A percentile compares a stretch with the other conserved stretches of the same genome.
phyloP scores from a whole-genome alignment of 139 green algal species.

The Haematococcus lacustris region DNA sequence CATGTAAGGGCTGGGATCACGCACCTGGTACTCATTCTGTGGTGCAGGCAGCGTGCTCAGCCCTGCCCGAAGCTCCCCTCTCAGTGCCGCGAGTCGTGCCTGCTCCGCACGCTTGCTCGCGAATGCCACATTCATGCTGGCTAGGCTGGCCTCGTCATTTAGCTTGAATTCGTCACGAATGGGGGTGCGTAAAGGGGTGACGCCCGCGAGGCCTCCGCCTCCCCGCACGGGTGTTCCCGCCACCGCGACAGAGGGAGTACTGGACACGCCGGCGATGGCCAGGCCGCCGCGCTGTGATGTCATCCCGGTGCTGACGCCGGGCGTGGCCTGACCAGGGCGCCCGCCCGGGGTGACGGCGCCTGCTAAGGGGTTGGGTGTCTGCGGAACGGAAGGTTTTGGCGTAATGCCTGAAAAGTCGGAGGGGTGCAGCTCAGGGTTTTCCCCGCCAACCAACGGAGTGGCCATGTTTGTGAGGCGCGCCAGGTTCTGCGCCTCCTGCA shows the following conservation, averaged over 20 bases:
- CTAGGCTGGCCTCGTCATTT: constrained; percentile 57
- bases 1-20: background rate
- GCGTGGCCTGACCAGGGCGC: too few species aligned
- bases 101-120: constrained; percentile 15
- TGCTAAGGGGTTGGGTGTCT: constrained; percentile 66
- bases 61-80: constrained; percentile 52
- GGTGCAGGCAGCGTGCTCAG: constrained; percentile 74
- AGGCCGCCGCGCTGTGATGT: too few species aligned
- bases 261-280: too few species aligned
- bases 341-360: constrained; percentile 19
- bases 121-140: constrained; percentile 7
- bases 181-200: constrained; percentile 47
- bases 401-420: constrained; percentile 60
- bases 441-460: constrained; percentile 87
- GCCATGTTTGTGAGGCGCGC: constrained; percentile 58
- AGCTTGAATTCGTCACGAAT: constrained; percentile 77
- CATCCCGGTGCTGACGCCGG: too few species aligned
- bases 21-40: constrained; percentile 62
- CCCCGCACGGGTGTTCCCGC: too few species aligned
- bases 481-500: constrained; percentile 82
- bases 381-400: constrained; percentile 25
- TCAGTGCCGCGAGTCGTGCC: constrained; percentile 15
- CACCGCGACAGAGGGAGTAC: too few species aligned
- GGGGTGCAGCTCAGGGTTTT: constrained; percentile 67
- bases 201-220: too few species aligned